Conservation (phyloP, 495 filamentous ascomycete genomes). For the Lindgomyces ingoldianus region DNA sequence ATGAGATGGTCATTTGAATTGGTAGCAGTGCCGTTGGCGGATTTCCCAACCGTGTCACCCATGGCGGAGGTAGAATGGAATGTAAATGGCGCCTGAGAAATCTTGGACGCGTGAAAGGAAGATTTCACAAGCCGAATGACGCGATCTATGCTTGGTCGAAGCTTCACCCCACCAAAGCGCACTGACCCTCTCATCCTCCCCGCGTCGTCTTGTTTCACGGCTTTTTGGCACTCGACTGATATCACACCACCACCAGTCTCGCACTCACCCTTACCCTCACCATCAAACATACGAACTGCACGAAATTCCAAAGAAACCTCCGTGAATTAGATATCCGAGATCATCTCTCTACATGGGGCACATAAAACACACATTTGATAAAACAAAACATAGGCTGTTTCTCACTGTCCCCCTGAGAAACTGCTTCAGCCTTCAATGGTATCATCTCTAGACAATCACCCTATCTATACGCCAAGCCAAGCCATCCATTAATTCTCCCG, state of each 20-base stretch:
- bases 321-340: no score
- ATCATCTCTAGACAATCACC: slow-evolving; percentile 7
- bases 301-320: no score
- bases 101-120: no score
- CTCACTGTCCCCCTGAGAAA: not conserved
- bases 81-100: no score
- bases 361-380: not conserved
- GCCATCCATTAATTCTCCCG: slow-evolving; percentile 11
- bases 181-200: not conserved
- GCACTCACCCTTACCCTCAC: not conserved
- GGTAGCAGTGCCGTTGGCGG: not conserved
- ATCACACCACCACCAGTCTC: slow-evolving; percentile 1
- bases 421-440: slow-evolving; percentile 10
- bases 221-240: not conserved
- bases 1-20: slow-evolving; percentile 71
- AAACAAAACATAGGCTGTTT: slow-evolving; percentile 13
- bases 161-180: not conserved
- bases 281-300: no score
- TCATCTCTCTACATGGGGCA: no score
- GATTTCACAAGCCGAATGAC: no score
- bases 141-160: no score
- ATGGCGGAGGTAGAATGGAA: no score
- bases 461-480: slow-evolving; percentile 5
- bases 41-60: no score
- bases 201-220: not conserved